phyloP scores from a whole-genome alignment of 139 green algal species.

The Limnomonas spitsbergensis region DNA sequence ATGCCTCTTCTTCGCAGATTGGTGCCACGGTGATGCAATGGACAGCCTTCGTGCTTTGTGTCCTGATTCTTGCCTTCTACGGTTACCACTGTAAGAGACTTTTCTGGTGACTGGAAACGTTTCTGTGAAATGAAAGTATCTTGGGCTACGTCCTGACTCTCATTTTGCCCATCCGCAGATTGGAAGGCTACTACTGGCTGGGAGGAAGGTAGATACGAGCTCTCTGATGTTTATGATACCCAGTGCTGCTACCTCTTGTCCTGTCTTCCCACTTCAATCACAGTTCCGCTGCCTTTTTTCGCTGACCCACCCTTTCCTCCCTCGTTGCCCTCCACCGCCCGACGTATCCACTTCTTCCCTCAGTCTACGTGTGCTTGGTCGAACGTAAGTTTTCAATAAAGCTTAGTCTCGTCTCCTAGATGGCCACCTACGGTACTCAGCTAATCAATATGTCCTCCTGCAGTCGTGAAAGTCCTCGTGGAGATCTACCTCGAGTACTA shows the following conservation, averaged over 20 bases:
- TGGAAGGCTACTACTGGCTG: conserved; percentile 19
- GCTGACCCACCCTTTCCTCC: background rate
- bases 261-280: too few relatives aligned
- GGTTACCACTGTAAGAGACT: conserved; percentile 12
- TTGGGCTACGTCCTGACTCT: background rate
- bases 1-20: background rate
- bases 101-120: background rate
- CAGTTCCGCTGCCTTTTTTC: too few relatives aligned
- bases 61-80: conserved; percentile 24
- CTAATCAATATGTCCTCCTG: background rate
- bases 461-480: conserved; percentile 4
- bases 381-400: conserved; percentile 27
- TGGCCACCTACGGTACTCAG: background rate
- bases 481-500: conserved; percentile 29
- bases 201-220: conserved; percentile 13
- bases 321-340: background rate
- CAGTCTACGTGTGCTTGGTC: conserved; percentile 38
- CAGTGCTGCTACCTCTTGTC: too few relatives aligned
- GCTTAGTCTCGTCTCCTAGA: too few relatives aligned
- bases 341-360: too few relatives aligned
- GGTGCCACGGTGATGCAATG: conserved; percentile 10
- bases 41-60: conserved; percentile 8
- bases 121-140: background rate
- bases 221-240: background rate
- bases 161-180: background rate